Evolutionary conservation across 2,329 filamentous ascomycete genomes (phyloP), one percentile per base, ranked within the genome.

Genomic region (Pezicula carpinea): DNA sequence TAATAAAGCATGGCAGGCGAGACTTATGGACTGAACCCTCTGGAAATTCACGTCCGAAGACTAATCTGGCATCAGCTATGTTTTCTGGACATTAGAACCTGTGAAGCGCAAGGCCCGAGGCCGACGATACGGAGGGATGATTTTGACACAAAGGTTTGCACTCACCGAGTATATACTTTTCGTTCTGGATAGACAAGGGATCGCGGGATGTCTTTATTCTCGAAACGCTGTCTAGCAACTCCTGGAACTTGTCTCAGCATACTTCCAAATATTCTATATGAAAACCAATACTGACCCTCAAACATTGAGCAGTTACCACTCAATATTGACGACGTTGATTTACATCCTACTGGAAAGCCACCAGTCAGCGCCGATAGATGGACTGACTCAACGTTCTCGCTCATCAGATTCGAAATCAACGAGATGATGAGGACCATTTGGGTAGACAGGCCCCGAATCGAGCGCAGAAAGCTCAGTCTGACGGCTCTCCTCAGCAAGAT

Each of bases 1-100:
- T 29, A 29, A 29, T 11, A 13, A 29, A 29, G 3, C 13, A 8
- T 11, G 8, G 11, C 13, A 29, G 26, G 60, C 5, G 76, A 79
- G 36, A 73, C 76, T 8, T 89, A 87, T 57, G 79, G 77, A 1
- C 73, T 85, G 47, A 78, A 74, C 3, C 76, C 85, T 0, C 67
- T 89, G 3, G 85, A 90, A 56, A 82, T 80, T 0, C 85, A 90
- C 44, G 73, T 89, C 3, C 79, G 86, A 11, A 79, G 86, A 4
- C 68, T 89, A 33, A 73, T 89, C 29, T 90, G 86, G 87, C 83
- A 89, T 60, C 85, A 90, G 57, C 72, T 91, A 17, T 89, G 84
- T 64, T 87, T 87, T 61, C 72, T 91, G 7, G 87, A 90, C 60
- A 77, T 89, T 47, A 75, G 85, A 33, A 89, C 85, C 1, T 87